These are phyloP conservation scores for Rhododendron simsii DNA, from an alignment of 148 eudicot species.

Conservation along the genomic window DNA sequence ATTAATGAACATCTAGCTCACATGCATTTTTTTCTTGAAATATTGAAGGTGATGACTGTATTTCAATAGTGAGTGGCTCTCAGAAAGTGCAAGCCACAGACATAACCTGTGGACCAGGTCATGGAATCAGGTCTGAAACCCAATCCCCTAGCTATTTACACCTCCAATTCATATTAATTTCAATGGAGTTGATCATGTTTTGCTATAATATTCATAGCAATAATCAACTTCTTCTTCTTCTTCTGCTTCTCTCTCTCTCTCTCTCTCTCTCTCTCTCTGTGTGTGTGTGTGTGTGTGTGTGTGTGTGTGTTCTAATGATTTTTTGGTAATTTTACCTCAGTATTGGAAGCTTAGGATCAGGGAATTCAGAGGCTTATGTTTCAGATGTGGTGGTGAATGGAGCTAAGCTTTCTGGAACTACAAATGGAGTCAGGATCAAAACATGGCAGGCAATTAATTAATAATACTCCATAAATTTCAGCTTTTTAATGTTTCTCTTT, in stretches of 20 bases:
- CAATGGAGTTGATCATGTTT: not conserved
- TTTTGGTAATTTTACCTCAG: slow-evolving; percentile 16
- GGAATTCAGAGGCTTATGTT: slow-evolving; percentile 50
- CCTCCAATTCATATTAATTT: not conserved
- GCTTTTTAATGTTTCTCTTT: not conserved
- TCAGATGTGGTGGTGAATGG: slow-evolving; percentile 57
- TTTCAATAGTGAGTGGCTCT: slow-evolving; percentile 65
- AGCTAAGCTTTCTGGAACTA: slow-evolving; percentile 51
- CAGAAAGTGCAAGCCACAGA: slow-evolving; percentile 32
- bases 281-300: too few species aligned
- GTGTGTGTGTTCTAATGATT: not conserved
- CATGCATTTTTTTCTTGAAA: not conserved
- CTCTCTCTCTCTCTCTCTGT: too few species aligned
- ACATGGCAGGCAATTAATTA: slow-evolving; percentile 62
- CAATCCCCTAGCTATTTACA: not conserved
- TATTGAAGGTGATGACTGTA: slow-evolving; percentile 65
- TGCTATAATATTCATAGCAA: not conserved
- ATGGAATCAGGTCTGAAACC: slow-evolving; percentile 64
- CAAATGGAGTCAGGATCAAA: slow-evolving; percentile 77
- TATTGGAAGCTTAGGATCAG: slow-evolving; percentile 75
- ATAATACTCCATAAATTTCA: not conserved
- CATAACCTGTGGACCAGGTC: slow-evolving; percentile 82
- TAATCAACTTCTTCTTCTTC: not conserved
- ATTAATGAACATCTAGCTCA: not conserved
- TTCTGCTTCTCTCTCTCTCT: not conserved